A percentile compares a stretch with the other conserved stretches of the same genome.
These are phyloP conservation scores for Cutaneotrichosporon cavernicola DNA, from an alignment of 1,284 basidiomycete species.

Conservation along the genomic window DNA sequence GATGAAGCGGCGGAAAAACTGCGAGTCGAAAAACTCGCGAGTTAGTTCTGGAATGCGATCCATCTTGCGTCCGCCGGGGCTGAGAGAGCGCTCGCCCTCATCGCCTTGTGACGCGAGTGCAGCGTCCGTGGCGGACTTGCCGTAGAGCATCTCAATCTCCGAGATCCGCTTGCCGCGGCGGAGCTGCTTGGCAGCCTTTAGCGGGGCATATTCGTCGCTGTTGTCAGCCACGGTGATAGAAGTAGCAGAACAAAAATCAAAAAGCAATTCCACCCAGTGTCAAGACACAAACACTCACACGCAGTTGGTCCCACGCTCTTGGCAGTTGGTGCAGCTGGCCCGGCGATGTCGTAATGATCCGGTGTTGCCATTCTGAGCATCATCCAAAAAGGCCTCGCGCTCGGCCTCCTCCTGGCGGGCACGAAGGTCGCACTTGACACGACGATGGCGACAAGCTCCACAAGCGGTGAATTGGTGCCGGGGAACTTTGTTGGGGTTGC, in stretches of 20 bases:
- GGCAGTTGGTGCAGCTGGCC: constrained; percentile 75
- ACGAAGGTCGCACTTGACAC: constrained; percentile 55
- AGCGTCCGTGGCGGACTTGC: constrained; percentile 38
- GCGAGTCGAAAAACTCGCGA: constrained; percentile 72
- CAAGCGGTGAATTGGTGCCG: constrained; percentile 82
- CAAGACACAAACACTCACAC: constrained; percentile 59
- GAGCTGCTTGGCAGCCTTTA: constrained; percentile 79
- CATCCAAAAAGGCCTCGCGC: constrained; percentile 15
- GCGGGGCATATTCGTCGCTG: constrained; percentile 79
- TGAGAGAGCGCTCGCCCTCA: constrained; percentile 21
- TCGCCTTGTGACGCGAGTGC: constrained; percentile 35
- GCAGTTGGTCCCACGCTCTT: constrained; percentile 79
- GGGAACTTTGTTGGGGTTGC: constrained; percentile 58
- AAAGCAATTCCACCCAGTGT: neutral
- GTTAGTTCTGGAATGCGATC: constrained; percentile 60
- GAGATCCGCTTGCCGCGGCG: constrained; percentile 77
- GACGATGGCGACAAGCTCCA: constrained; percentile 81
- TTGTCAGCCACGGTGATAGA: neutral
- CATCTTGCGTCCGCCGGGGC: constrained; percentile 22
- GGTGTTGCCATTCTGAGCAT: constrained; percentile 11
- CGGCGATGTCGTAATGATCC: constrained; percentile 17
- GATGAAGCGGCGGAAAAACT: constrained; percentile 76
- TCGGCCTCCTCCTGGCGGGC: constrained; percentile 44
- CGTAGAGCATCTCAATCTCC: constrained; percentile 62
- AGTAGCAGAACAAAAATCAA: neutral